Evolutionary conservation across 805 yeast genomes (phyloP).

Genomic region (Teunomyces aglyptinius): DNA sequence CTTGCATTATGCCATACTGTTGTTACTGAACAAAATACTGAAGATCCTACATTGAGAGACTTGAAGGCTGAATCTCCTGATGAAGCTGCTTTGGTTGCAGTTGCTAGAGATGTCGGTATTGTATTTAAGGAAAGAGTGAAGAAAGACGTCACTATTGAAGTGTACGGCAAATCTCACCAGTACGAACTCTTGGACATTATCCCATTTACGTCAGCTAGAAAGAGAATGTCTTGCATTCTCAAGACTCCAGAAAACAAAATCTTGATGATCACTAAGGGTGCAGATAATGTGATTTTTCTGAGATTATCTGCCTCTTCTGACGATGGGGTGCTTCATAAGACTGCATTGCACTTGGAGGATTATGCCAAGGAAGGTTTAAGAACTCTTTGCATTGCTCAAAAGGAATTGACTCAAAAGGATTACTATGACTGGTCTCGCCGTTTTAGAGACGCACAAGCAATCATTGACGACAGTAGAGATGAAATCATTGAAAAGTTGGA

Average conservation of each 20-base stretch:
- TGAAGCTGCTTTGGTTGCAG: constrained; percentile 76
- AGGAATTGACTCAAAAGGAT: constrained; percentile 42
- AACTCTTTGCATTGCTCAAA: constrained; percentile 68
- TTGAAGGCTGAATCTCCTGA: constrained; percentile 84
- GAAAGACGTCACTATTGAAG: constrained; percentile 41
- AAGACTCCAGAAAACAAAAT: constrained; percentile 41
- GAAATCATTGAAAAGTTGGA: constrained; percentile 51
- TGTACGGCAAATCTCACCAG: constrained; percentile 44
- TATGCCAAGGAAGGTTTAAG: constrained; percentile 78
- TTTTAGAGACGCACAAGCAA: constrained; percentile 57
- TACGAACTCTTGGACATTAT: constrained; percentile 55
- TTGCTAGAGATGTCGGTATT: constrained; percentile 71
- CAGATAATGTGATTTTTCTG: constrained; percentile 65
- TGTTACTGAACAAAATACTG: constrained; percentile 51
- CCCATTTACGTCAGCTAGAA: constrained; percentile 69
- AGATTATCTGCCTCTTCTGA: constrained; percentile 32
- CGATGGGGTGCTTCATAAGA: constrained; percentile 49
- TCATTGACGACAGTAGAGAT: constrained; percentile 58
- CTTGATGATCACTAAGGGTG: constrained; percentile 64
- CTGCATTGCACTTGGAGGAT: constrained; percentile 63
- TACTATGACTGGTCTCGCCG: constrained; percentile 55
- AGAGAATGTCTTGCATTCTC: constrained; percentile 76
- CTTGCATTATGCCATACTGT: constrained; percentile 76
- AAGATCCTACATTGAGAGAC: constrained; percentile 40
- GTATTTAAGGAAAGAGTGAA: constrained; percentile 56